A percentile compares a stretch with the other conserved stretches of the same genome.
phyloP scores from a whole-genome alignment of 2,329 filamentous ascomycete species.

The Ceratocystis destructans region DNA sequence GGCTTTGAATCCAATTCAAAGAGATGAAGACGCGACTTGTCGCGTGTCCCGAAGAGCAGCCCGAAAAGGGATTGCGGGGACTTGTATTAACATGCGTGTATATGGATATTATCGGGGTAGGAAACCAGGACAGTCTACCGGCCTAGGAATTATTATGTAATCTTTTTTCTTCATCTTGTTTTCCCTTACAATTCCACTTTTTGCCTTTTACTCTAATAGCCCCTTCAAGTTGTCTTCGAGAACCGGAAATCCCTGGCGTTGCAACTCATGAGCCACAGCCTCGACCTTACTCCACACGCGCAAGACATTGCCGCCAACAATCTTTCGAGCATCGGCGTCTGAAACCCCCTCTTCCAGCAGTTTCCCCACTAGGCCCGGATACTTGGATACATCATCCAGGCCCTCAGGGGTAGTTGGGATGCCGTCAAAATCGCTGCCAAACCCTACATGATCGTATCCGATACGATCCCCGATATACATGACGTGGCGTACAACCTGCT shows the following conservation, averaged over 20 bases:
- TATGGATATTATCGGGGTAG: background rate
- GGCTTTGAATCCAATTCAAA: background rate
- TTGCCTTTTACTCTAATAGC: background rate
- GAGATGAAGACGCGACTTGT: background rate
- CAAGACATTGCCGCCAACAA: constrained; percentile 68
- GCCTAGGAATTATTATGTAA: background rate
- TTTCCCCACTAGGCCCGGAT: constrained; percentile 63
- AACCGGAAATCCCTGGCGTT: constrained; percentile 39
- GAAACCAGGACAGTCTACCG: background rate
- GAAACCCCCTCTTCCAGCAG: constrained; percentile 59
- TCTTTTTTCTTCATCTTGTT: constrained; percentile 1
- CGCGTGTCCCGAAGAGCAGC: background rate
- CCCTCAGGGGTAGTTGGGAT: constrained; percentile 54
- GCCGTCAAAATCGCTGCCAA: constrained; percentile 84
- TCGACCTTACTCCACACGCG: constrained; percentile 77
- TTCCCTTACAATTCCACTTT: background rate
- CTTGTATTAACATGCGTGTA: constrained; percentile 11
- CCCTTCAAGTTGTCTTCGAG: constrained; percentile 37
- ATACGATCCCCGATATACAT: constrained; percentile 68
- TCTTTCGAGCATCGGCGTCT: constrained; percentile 57
- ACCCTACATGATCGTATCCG: constrained; percentile 74
- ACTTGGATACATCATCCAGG: constrained; percentile 74
- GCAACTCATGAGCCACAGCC: constrained; percentile 51
- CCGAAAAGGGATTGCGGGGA: background rate
- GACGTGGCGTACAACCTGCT: constrained; percentile 68